Conservation (phyloP, 805 yeast species). For the Middelhovenomyces tepae region DNA sequence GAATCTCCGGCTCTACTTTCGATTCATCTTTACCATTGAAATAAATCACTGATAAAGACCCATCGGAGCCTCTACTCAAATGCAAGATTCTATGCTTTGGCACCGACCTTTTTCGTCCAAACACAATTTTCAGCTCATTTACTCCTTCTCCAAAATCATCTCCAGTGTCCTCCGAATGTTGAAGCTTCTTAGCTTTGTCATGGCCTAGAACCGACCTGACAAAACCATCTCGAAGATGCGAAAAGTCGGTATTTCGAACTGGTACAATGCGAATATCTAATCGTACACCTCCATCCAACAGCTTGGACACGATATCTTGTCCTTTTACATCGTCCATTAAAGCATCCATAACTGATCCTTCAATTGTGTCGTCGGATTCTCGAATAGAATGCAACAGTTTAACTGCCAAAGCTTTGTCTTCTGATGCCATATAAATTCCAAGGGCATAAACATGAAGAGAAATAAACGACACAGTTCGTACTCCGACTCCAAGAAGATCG, state of each 20-base stretch:
- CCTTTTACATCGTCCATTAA: conserved; percentile 43
- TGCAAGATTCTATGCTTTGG: conserved; percentile 63
- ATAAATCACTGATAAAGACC: conserved; percentile 38
- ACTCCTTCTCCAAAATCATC: conserved; percentile 53
- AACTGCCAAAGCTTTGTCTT: conserved; percentile 34
- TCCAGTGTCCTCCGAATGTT: conserved; percentile 24
- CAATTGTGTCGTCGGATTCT: conserved; percentile 6
- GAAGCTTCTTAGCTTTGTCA: conserved; percentile 43
- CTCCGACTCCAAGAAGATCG: conserved; percentile 68
- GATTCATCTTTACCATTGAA: conserved; percentile 32
- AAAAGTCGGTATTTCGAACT: conserved; percentile 81
- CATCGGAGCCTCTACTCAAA: conserved; percentile 44
- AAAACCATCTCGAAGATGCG: conserved; percentile 83
- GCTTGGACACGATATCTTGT: conserved; percentile 41
- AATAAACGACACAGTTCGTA: conserved; percentile 74
- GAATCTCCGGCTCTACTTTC: conserved; percentile 14
- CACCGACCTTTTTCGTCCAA: conserved; percentile 60
- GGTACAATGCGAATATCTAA: conserved; percentile 75
- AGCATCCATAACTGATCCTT: conserved; percentile 9
- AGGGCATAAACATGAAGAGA: conserved; percentile 78
- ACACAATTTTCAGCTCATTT: conserved; percentile 53
- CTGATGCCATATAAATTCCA: conserved; percentile 66
- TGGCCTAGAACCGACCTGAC: conserved; percentile 68
- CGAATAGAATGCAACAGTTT: conserved; percentile 13
- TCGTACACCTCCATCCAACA: conserved; percentile 52